These are phyloP conservation scores for Mrakia hoshinonis DNA, from an alignment of 768 basidiomycete genomes.

Conservation along the genomic window DNA sequence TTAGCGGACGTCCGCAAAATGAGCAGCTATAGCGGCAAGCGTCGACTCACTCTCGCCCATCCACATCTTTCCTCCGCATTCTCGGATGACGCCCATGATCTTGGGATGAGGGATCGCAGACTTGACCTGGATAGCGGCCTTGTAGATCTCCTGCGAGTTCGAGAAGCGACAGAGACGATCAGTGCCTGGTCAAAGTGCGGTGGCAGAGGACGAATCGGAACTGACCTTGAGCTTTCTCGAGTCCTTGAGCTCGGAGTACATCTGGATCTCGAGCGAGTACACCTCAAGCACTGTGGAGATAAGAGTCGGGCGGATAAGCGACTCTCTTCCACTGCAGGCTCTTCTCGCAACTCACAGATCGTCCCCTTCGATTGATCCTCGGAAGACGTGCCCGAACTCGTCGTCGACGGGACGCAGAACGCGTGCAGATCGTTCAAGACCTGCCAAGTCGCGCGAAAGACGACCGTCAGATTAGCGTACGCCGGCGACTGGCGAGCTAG, in stretches of 20 bases:
- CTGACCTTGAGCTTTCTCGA: constrained; percentile 87
- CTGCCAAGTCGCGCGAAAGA: constrained; percentile 28
- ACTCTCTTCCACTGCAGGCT: not conserved
- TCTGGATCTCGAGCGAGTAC: constrained; percentile 96
- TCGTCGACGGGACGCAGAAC: constrained; percentile 35
- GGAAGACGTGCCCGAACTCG: constrained; percentile 35
- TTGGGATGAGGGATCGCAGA: constrained; percentile 96
- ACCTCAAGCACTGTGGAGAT: constrained; percentile 63
- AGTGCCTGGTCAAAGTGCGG: not conserved
- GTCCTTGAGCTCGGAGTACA: constrained; percentile 95
- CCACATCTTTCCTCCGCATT: constrained; percentile 99
- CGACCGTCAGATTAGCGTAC: not conserved
- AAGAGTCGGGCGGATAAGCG: too few species aligned
- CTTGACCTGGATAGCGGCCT: constrained; percentile 81
- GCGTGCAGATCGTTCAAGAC: constrained; percentile 38
- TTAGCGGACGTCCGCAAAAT: not conserved
- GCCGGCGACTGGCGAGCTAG: not conserved
- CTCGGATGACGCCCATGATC: constrained; percentile 98
- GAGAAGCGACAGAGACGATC: not conserved
- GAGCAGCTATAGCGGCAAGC: not conserved
- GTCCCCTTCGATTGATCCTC: constrained; percentile 33
- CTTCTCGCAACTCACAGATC: constrained; percentile 27
- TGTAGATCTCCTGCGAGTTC: constrained; percentile 76
- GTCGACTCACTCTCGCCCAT: constrained; percentile 89
- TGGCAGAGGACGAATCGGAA: not conserved